Conservation (phyloP, 2,329 filamentous ascomycete genomes). For the Lasiodiplodia sp. region DNA sequence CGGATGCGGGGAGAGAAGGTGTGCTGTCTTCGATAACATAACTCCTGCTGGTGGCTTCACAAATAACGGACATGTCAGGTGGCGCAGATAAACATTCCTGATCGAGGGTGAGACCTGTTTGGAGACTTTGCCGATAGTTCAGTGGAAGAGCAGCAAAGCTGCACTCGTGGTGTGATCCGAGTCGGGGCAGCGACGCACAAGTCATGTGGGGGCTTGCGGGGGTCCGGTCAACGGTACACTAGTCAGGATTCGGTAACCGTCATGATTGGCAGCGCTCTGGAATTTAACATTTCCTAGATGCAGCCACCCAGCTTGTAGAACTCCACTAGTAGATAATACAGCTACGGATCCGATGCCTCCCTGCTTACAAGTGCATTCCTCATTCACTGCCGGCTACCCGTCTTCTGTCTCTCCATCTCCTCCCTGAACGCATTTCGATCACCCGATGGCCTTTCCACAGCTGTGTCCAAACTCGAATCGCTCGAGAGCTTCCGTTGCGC, state of each 20-base stretch:
- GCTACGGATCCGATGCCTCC: background rate
- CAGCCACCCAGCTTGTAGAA: background rate
- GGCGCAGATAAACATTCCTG: background rate
- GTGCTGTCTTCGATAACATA: background rate
- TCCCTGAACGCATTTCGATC: slow-evolving; percentile 45
- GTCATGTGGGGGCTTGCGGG: slow-evolving; percentile 1
- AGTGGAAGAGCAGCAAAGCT: background rate
- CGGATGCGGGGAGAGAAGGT: background rate
- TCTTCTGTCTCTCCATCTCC: slow-evolving; percentile 49
- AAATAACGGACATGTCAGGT: background rate
- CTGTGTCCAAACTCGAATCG: slow-evolving; percentile 39
- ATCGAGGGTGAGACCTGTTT: background rate
- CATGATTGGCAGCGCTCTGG: background rate
- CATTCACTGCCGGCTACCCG: slow-evolving; percentile 34
- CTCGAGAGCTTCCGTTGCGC: slow-evolving; percentile 7
- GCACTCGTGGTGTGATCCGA: background rate
- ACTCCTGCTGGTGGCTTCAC: background rate
- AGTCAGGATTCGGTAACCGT: background rate
- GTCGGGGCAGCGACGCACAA: background rate
- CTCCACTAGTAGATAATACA: background rate
- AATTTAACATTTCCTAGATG: background rate
- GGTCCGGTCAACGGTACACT: background rate
- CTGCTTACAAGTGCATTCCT: background rate
- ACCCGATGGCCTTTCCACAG: slow-evolving; percentile 36
- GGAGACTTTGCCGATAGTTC: background rate